Percentiles rank a stretch among this genome's conserved stretches.
These are phyloP conservation scores for Crucihimalaya himalaica DNA, from an alignment of 345 rosid species.

Conservation along the genomic window DNA sequence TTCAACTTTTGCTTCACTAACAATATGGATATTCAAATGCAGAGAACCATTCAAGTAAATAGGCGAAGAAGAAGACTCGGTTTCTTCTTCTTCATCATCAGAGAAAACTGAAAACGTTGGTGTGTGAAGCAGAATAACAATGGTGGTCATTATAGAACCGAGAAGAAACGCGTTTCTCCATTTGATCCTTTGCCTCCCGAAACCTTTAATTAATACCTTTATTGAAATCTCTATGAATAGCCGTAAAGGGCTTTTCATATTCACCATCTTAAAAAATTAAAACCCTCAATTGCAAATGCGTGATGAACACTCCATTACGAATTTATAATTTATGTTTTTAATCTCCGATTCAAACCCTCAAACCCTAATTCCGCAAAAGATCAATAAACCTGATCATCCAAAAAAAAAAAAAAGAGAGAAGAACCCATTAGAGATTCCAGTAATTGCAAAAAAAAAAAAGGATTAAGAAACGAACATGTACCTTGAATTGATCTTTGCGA, in stretches of 20 bases:
- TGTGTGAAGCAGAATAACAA: slow-evolving; percentile 55
- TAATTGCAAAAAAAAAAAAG: neutral
- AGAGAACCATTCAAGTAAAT: slow-evolving; percentile 44
- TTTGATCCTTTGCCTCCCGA: slow-evolving; percentile 47
- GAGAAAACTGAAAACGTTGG: slow-evolving; percentile 40
- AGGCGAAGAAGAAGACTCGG: slow-evolving; percentile 34
- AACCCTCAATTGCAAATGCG: neutral
- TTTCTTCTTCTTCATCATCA: slow-evolving; percentile 32
- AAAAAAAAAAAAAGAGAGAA: neutral
- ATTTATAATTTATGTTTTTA: too few relatives aligned
- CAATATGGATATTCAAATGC: slow-evolving; percentile 44
- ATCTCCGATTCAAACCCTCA: slow-evolving; percentile 1
- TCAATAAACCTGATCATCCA: slow-evolving; percentile 24
- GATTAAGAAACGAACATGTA: neutral
- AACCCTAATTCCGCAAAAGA: slow-evolving; percentile 36
- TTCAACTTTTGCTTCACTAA: slow-evolving; percentile 45
- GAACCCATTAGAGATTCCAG: slow-evolving; percentile 5
- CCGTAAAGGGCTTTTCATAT: slow-evolving; percentile 37
- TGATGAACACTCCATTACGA: slow-evolving; percentile 13
- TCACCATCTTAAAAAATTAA: slow-evolving; percentile 8
- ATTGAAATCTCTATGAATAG: slow-evolving; percentile 33
- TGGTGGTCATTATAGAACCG: slow-evolving; percentile 51
- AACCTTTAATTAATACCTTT: slow-evolving; percentile 43
- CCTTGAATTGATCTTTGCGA: slow-evolving; percentile 36
- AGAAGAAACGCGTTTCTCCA: slow-evolving; percentile 58